Base-by-base conservation (phyloP, 2,329 filamentous ascomycete species). In the Lasiodiplodia gonubiensis region DNA sequence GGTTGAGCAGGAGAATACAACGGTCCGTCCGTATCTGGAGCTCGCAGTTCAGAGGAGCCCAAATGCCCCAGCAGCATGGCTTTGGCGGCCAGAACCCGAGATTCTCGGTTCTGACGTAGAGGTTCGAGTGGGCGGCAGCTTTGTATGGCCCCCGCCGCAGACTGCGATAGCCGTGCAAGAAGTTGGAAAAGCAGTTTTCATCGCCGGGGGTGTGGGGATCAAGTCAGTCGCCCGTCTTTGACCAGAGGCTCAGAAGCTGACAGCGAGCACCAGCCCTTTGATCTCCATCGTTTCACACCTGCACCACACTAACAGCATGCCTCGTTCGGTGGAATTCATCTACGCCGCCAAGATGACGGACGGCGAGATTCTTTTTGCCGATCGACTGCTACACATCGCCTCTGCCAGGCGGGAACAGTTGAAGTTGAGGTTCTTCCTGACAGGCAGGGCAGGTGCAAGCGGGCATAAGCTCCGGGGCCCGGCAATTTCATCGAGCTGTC, bases 141-240 rank as follows among this genome's bases (percentile, higher is more conserved):
- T 97, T 73, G 85, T 90, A 3, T 97, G 89, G 83, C 93, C 93
- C 0, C 92, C 91, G 80, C 82, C 0, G 77, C 78, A 23, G 69
- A 85, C 23, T 78, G 84, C 57, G 73, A 75, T 4, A 71, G 21
- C 48, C 2, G 18, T 14, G 11, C 33, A 54, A n/a, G 49, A 76
- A 4, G 81, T 90, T 51, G 82, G 83, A 52, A 88, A 86, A 65
- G 83, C 90, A 5, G 86, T 97, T 3, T 89, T 97, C 69, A 83
- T 96, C 16, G 92, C 92, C 0, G 92, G 92, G 1, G 93, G 92
- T 1, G 89, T 96, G 25, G 92, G 93, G 0, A 89, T 96, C 67
- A 96, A 96, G 86, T 88, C 77, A 70, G 84, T 75, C 16, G 11
- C 33, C 27, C 42, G 18, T 49, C 46, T 54, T n/a, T 27, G 23